Conservation (phyloP, 2,329 filamentous ascomycete genomes). For the Alternaria incomplexa region DNA sequence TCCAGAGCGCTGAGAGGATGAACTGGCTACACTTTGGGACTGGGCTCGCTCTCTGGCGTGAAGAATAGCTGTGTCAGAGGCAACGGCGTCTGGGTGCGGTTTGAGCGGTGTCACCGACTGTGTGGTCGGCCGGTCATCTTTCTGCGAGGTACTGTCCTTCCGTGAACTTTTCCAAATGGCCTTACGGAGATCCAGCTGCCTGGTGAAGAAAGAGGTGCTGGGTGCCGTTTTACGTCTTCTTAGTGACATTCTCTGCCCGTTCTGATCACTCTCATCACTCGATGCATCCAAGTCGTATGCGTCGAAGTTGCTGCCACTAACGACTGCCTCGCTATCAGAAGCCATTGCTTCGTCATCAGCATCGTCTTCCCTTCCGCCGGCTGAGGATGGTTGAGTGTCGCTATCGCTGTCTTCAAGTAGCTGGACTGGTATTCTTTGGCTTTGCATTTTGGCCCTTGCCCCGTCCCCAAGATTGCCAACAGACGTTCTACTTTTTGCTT, state of each 20-base stretch:
- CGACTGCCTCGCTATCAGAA: slow-evolving; percentile 38
- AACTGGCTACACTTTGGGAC: slow-evolving; percentile 21
- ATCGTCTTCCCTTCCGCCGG: slow-evolving; percentile 12
- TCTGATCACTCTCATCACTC: slow-evolving; percentile 32
- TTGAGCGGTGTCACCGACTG: slow-evolving; percentile 32
- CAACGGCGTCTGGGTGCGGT: slow-evolving; percentile 30
- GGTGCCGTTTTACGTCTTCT: slow-evolving; percentile 30
- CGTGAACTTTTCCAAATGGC: slow-evolving; percentile 31
- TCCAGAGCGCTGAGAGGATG: slow-evolving; percentile 23
- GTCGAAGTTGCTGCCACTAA: slow-evolving; percentile 41
- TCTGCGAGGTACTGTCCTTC: slow-evolving; percentile 12
- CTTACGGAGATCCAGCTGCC: slow-evolving; percentile 36
- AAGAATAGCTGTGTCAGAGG: slow-evolving; percentile 39
- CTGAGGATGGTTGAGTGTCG: slow-evolving; percentile 31
- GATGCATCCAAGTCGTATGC: slow-evolving; percentile 46
- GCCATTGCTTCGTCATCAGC: slow-evolving; percentile 38
- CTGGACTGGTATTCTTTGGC: slow-evolving; percentile 71
- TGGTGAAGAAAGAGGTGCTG: slow-evolving; percentile 33
- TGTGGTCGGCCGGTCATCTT: slow-evolving; percentile 19
- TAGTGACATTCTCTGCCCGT: slow-evolving; percentile 15
- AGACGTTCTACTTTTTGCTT: slow-evolving; percentile 60
- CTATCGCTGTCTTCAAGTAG: slow-evolving; percentile 54
- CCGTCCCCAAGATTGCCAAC: slow-evolving; percentile 57
- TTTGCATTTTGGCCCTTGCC: slow-evolving; percentile 76
- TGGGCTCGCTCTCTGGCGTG: slow-evolving; percentile 7